phyloP scores from a whole-genome alignment of 352 stramenopile species.

The Phytophthora pinifolia region DNA sequence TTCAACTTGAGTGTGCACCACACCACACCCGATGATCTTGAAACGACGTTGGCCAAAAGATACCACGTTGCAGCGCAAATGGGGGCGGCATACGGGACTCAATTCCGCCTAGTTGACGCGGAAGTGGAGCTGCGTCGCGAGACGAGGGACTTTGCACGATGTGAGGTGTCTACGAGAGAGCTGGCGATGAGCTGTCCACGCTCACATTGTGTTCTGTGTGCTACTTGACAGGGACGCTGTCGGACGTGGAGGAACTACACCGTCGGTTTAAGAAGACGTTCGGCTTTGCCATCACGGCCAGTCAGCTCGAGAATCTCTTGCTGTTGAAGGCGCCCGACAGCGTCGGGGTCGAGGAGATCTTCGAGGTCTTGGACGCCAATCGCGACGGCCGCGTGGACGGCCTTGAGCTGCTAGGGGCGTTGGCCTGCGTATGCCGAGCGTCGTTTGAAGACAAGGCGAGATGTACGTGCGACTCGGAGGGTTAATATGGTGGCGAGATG shows the following conservation, averaged over 20 bases:
- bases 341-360: constrained; percentile 69
- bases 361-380: constrained; percentile 72
- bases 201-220: too few species aligned
- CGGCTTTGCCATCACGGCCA: constrained; percentile 71
- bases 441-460: constrained; percentile 81
- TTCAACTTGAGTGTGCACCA: constrained; percentile 25
- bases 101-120: constrained; percentile 51
- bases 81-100: constrained; percentile 52
- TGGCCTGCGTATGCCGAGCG: constrained; percentile 69
- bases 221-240: constrained; percentile 77
- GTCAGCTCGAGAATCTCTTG: constrained; percentile 73
- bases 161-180: constrained; percentile 28
- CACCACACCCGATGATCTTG: constrained; percentile 18
- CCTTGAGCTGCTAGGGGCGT: constrained; percentile 70
- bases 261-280: constrained; percentile 73
- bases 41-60: constrained; percentile 14
- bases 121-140: constrained; percentile 72
- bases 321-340: constrained; percentile 61
- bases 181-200: not conserved
- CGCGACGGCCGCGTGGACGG: constrained; percentile 77
- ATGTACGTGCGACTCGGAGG: constrained; percentile 40
- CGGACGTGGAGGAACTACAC: constrained; percentile 63
- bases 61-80: constrained; percentile 27
- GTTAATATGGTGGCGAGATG: constrained; percentile 14
- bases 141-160: constrained; percentile 77